These are phyloP conservation scores for Paracorniculantispora psalliotae DNA, from an alignment of 2,329 filamentous ascomycete genomes.

Conservation along the genomic window DNA sequence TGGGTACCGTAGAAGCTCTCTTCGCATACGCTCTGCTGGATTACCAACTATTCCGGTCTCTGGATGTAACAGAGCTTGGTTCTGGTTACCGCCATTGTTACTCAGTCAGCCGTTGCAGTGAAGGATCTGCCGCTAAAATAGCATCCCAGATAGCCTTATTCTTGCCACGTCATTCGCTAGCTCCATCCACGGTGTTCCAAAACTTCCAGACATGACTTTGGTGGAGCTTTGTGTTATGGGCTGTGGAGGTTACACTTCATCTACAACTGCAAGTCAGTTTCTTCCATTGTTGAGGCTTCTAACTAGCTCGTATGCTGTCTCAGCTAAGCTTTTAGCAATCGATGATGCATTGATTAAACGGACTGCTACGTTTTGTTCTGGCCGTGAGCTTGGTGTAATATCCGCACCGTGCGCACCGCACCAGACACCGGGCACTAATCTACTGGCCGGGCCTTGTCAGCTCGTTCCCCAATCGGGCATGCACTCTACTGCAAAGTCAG, in stretches of 20 bases:
- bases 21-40: background rate
- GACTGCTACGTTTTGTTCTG: background rate
- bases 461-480: no score
- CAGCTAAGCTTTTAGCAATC: background rate
- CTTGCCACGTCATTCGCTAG: background rate
- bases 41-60: background rate
- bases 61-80: background rate
- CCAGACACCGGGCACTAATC: no score
- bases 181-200: background rate
- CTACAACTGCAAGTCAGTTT: no score
- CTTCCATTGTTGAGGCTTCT: background rate
- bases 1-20: no score
- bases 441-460: no score
- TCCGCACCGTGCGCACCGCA: background rate
- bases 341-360: background rate
- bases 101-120: background rate
- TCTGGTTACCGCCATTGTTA: background rate
- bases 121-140: background rate
- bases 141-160: background rate
- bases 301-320: background rate
- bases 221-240: background rate
- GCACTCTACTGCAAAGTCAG: no score
- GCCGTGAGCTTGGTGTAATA: background rate
- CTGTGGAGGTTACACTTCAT: background rate
- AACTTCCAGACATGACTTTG: background rate